These are phyloP conservation scores for Uromyces viciae-fabae DNA, from an alignment of 1,284 basidiomycete genomes.

Conservation along the genomic window DNA sequence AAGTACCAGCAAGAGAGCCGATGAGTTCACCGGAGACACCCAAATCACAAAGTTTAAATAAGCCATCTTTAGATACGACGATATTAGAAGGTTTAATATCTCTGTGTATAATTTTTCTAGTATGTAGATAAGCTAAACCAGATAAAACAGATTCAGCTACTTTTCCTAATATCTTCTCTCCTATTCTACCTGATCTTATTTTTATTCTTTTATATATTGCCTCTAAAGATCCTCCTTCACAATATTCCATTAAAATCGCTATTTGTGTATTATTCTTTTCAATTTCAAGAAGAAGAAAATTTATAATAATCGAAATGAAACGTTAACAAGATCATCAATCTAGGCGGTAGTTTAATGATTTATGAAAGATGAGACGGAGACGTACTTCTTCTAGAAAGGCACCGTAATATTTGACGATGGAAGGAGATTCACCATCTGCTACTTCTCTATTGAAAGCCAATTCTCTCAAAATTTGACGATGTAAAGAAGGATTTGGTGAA, in stretches of 20 bases:
- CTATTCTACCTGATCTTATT: constrained; percentile 70
- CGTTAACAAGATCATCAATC: constrained; percentile 1
- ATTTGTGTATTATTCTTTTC: constrained; percentile 68
- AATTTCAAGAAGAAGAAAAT: not conserved
- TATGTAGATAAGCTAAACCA: constrained; percentile 87
- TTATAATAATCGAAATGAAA: not conserved
- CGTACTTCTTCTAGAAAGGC: constrained; percentile 83
- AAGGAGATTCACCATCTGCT: constrained; percentile 70
- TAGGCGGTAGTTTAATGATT: no score
- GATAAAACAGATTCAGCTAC: constrained; percentile 82
- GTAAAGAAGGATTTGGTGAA: constrained; percentile 77
- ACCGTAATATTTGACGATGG: constrained; percentile 89
- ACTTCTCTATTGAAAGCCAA: constrained; percentile 72
- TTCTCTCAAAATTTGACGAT: constrained; percentile 86
- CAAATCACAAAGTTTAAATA: constrained; percentile 91
- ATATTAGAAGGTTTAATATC: constrained; percentile 94
- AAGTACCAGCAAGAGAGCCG: constrained; percentile 84
- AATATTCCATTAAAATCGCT: constrained; percentile 91
- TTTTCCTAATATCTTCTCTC: constrained; percentile 86
- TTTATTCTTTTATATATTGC: constrained; percentile 79
- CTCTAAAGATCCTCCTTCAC: constrained; percentile 80
- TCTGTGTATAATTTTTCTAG: constrained; percentile 85
- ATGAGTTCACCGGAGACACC: constrained; percentile 94
- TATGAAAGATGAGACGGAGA: no score
- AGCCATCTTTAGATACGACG: constrained; percentile 75